A percentile compares a stretch with the other conserved stretches of the same genome.
Evolutionary conservation across 1,139 yeast species (phyloP).

Genomic region (Scheffersomyces lignicola): DNA sequence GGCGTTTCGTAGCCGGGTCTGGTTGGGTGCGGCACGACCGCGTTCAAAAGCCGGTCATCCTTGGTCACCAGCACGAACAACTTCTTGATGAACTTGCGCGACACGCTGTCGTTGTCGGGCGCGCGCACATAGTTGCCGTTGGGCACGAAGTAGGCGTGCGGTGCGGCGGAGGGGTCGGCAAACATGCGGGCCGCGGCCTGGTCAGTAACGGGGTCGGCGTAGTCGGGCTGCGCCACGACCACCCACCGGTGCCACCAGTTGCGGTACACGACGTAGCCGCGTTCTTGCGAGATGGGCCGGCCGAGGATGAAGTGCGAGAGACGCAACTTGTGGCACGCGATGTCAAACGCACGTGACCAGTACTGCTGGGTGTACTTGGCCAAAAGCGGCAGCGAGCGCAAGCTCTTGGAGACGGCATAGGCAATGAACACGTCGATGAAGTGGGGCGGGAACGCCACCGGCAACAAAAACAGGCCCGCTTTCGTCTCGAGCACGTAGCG

Average conservation of each 20-base stretch:
- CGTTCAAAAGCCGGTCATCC: conserved; percentile 63
- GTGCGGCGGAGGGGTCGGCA: conserved; percentile 32
- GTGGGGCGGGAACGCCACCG: conserved; percentile 19
- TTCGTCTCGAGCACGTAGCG: no score
- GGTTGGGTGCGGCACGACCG: conserved; percentile 22
- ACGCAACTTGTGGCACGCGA: conserved; percentile 58
- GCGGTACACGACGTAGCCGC: conserved; percentile 69
- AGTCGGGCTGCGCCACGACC: conserved; percentile 53
- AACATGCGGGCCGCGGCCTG: conserved; percentile 49
- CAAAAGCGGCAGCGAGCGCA: conserved; percentile 17
- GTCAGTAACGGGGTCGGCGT: conserved; percentile 53
- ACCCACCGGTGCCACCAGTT: conserved; percentile 43
- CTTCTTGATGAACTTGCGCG: conserved; percentile 60
- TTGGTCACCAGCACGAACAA: conserved; percentile 82
- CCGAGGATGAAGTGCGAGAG: conserved; percentile 79
- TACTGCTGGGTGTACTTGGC: conserved; percentile 43
- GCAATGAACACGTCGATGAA: conserved; percentile 10
- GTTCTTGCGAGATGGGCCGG: conserved; percentile 66
- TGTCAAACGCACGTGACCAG: conserved; percentile 66
- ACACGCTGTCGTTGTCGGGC: conserved; percentile 77
- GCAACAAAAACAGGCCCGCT: no score
- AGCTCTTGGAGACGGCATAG: conserved; percentile 9
- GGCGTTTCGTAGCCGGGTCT: conserved; percentile 13
- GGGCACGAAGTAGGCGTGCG: conserved; percentile 63
- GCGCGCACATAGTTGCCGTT: conserved; percentile 85